A percentile compares a stretch with the other conserved stretches of the same genome.
These are phyloP conservation scores for Penicillium soppii DNA, from an alignment of 495 filamentous ascomycete species.

Conservation along the genomic window DNA sequence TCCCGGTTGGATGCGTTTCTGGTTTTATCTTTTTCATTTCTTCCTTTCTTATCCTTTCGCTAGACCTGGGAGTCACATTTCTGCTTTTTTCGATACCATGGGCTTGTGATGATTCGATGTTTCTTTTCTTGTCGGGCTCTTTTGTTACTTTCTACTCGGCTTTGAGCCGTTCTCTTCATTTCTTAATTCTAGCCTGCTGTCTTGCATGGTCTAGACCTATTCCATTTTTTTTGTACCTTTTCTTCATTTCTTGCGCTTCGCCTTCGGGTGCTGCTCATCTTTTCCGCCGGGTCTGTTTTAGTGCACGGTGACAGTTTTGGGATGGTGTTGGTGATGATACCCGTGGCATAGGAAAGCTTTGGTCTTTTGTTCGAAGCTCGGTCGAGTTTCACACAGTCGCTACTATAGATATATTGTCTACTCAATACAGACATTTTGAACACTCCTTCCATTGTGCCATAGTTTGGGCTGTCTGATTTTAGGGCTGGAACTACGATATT, in stretches of 20 bases:
- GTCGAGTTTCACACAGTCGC: constrained; percentile 18
- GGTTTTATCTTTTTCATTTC: constrained; percentile 30
- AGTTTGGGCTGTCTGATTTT: too few species aligned
- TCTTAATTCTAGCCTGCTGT: constrained; percentile 21
- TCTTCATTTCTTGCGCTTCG: constrained; percentile 2
- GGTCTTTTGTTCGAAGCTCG: constrained; percentile 6
- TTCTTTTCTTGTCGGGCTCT: constrained; percentile 8
- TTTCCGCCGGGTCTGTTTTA: constrained; percentile 17
- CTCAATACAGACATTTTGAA: constrained; percentile 14
- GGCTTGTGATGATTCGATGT: constrained; percentile 35
- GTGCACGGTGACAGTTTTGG: constrained; percentile 17
- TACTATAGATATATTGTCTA: constrained; percentile 28
- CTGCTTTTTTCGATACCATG: constrained; percentile 29
- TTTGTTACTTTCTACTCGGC: constrained; percentile 14
- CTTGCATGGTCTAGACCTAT: constrained; percentile 20
- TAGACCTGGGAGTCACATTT: constrained; percentile 41
- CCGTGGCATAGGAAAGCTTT: constrained; percentile 24
- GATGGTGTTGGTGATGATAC: constrained; percentile 28
- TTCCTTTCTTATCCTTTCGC: constrained; percentile 40
- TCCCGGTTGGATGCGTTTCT: constrained; percentile 39
- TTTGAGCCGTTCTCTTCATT: not conserved
- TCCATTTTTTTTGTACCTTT: not conserved
- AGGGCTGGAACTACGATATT: too few species aligned
- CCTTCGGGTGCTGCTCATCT: too few species aligned
- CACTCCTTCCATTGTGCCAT: not conserved